Base-by-base conservation (phyloP, 2,329 filamentous ascomycete species). In the Hawksworthiomyces lignivorus region DNA sequence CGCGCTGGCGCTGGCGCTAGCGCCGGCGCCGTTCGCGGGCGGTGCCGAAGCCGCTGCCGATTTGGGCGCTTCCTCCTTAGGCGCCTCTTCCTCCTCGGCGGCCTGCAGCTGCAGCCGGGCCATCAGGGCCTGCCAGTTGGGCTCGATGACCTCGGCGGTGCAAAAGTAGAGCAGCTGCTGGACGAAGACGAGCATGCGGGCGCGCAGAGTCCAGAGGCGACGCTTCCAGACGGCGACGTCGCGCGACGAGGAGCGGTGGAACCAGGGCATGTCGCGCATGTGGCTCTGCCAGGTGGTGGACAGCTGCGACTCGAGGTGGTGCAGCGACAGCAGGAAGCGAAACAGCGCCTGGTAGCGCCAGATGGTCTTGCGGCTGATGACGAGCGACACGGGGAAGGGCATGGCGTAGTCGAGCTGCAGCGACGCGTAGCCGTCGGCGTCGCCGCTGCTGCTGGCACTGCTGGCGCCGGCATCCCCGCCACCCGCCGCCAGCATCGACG, bases 121-220 rank as follows among this genome's bases (percentile, higher is more conserved):
- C 87, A 96, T 96, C 47, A 98, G 78, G 36, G 81, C 84, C 51
- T 87, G 80, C 92, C 92, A 98, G 61, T 97, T 97, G 4, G 90
- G 92, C 62, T 98, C 92, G 41, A 98, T 94, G 41, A 98, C 92
- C 62, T 98, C 92, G 1, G 87, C 81, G 0, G 92, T 97, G 64
- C 88, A 97, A 60, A 95, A 98, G 62, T 97, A 98, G 6, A 96
- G 75, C 28, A 97, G 71, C 60, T 98, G 92, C 62, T 98, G 92
- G 3, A 97, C 87, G 57, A 97, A 98, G 8, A 95, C 87, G 8
- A 97, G 72, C 92, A 98, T 98, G 36, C 92, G 79, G 3, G 89
- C 87, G 26, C 92, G 78, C 44, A 98, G 65, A 3, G 87, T 96
- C 82, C 87, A 97, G 1, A 90, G 87, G 22, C 87, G 76, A 30